Percentiles rank a stretch among this genome's conserved stretches.
These are phyloP conservation scores for Panaeolus cyanescens DNA, from an alignment of 768 basidiomycete genomes.

Conservation along the genomic window DNA sequence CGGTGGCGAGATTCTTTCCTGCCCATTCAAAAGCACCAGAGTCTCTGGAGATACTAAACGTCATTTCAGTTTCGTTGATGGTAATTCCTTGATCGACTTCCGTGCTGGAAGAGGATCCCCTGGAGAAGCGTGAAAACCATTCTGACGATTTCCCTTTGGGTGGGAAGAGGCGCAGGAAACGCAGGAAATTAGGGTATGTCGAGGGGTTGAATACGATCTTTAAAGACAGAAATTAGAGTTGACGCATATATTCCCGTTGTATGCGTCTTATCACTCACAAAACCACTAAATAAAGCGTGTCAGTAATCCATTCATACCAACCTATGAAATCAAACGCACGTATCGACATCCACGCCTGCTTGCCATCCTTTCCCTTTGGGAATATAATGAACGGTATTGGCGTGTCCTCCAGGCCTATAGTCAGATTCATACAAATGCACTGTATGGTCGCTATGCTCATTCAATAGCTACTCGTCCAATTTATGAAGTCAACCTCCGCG, in stretches of 20 bases:
- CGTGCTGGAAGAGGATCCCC: slow-evolving; percentile 7
- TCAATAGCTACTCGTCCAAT: slow-evolving; percentile 56
- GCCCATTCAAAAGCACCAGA: slow-evolving; percentile 76
- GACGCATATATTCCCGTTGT: neutral
- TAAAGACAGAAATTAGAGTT: neutral
- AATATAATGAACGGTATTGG: slow-evolving; percentile 66
- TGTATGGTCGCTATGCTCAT: slow-evolving; percentile 73
- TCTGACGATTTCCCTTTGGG: slow-evolving; percentile 2
- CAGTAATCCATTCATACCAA: neutral
- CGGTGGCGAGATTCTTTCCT: slow-evolving; percentile 56
- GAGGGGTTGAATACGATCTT: slow-evolving; percentile 78
- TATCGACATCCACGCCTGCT: slow-evolving; percentile 61
- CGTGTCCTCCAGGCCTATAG: slow-evolving; percentile 70
- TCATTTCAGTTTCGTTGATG: slow-evolving; percentile 69
- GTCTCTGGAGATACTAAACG: slow-evolving; percentile 77
- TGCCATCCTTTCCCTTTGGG: slow-evolving; percentile 33
- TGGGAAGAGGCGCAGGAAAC: slow-evolving; percentile 54
- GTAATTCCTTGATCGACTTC: slow-evolving; percentile 37
- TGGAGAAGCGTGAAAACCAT: slow-evolving; percentile 6
- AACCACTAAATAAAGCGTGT: slow-evolving; percentile 42
- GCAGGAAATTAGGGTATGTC: slow-evolving; percentile 80
- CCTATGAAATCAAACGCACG: slow-evolving; percentile 43
- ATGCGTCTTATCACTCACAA: slow-evolving; percentile 39
- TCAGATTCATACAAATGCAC: slow-evolving; percentile 78
- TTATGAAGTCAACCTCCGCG: neutral